Evolutionary conservation across 495 filamentous ascomycete species (phyloP).

Genomic region (Amphirosellinia nigrospora): DNA sequence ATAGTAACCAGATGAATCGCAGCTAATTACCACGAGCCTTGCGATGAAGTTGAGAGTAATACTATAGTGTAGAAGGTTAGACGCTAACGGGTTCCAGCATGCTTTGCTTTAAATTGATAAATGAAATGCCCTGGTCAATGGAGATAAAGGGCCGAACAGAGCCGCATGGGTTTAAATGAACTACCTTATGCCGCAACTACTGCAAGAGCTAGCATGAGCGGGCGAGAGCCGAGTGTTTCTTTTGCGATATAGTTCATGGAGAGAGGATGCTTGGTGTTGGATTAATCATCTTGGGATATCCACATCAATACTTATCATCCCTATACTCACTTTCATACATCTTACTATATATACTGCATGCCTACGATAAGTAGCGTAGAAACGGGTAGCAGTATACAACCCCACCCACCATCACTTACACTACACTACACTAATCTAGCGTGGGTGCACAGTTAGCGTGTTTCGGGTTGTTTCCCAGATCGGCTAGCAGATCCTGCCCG

Average conservation of each 20-base stretch:
- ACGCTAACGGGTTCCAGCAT: background rate
- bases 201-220: background rate
- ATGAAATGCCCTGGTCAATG: background rate
- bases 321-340: background rate
- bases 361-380: too few species aligned
- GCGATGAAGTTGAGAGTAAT: background rate
- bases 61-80: background rate
- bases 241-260: background rate
- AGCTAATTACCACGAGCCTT: background rate
- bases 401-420: background rate
- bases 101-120: constrained; percentile 22
- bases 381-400: too few species aligned
- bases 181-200: background rate
- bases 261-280: background rate
- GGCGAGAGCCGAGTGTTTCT: background rate
- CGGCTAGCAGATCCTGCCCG: constrained; percentile 16
- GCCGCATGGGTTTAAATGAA: constrained; percentile 5
- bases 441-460: too few species aligned
- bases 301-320: background rate
- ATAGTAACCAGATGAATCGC: background rate
- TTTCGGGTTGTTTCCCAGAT: constrained; percentile 17
- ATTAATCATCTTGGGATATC: background rate
- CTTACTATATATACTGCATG: too few species aligned
- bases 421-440: too few species aligned
- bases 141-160: constrained; percentile 7